Base-by-base conservation (phyloP, 2,329 filamentous ascomycete species). In the Fusarium musae region DNA sequence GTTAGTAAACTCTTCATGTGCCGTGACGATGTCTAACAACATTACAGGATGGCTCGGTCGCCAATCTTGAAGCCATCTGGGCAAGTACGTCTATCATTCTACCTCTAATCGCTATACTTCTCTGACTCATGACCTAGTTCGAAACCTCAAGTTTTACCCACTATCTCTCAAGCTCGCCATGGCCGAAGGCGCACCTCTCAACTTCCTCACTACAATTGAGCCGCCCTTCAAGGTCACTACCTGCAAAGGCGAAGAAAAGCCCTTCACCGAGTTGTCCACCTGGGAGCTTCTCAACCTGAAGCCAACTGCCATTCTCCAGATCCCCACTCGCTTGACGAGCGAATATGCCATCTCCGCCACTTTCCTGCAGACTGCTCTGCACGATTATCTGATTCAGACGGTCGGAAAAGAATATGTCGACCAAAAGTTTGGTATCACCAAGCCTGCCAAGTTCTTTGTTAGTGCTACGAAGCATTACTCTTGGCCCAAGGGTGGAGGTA, bases 391-490 rank as follows among this genome's bases (percentile, higher is more conserved):
- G 6, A 53, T 60, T 1, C 44, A 53, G 17, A 60, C 44, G 16
- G 44, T 53, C 1, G 44, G 57, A 9, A 60, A 60, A 13, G 57
- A 60, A 40, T 34, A 53, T 17, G 44, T 60, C 5, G 36, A 60
- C 5, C 28, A 34, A 17, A 11, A 53, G 9, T 60, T 53, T 17
- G 36, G 46, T 0, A 60, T 60, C 6, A 53, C 16, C 8, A 60
- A 53, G 11, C 57, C 57, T 23, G 57, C 34, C 26, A 53, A 60
- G 57, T 60, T 60, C n/a, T 60, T 53, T 11, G 44, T 60, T 3
- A 42, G 57, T 34, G 44, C 57, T 17, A 60, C 44, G 12, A 60
- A 60, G 44, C 57, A 60, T 53, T 60, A 60, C 16, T 60, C 57
- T n/a, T 60, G 57, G 46, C 57, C 57, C 0, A 53, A 53, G 9